Base-by-base conservation (phyloP, 164 flowering plant genomes). In the Nelumbo lutea region DNA sequence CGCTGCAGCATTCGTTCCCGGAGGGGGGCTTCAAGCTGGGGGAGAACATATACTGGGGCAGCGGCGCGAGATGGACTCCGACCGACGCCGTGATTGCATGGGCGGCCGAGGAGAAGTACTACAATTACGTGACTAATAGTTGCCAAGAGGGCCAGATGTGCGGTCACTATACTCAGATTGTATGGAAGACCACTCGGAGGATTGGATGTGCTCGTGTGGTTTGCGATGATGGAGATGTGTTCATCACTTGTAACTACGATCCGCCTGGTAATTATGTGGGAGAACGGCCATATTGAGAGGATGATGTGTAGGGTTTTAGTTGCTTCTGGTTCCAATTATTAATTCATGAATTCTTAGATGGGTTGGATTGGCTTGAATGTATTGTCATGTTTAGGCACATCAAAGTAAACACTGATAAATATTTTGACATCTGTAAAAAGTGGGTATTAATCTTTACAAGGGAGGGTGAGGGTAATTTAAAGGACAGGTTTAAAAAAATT, bases 81-180 rank as follows among this genome's bases (percentile, higher is more conserved):
- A 52, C 13, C 0, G 92, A 95, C 41, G 97, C 98, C 0, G 97
- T 92, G 46, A 51, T 59, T 0, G 83, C 82, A 1, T 95, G 98
- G 98, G 90, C 86, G 1, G 85, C 61, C 2, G 98, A 95, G 62
- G 91, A 84, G 79, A 88, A 84, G 76, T 92, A 81, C 57, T 95
- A 95, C 64, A 42, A 62, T 6, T 91, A 90, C 56, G 70, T 11
- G 0, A 66, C 73, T 5, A 95, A 95, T 70, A 73, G 79, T 2
- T 95, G 98, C 71, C 75, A 66, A 42, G 73, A 8, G 0, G 89
- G 84, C 0, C 74, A 87, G 48, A 62, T 80, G 81, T 95, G 98
- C 71, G 96, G 97, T 2, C 97, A 92, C 72, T 94, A 90, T 61
- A 94, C 98, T 1, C 98, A 94, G 69, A 82, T 94, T 47, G 96